These are phyloP conservation scores for Serendipita vermifera DNA, from an alignment of 768 basidiomycete species.

Conservation along the genomic window DNA sequence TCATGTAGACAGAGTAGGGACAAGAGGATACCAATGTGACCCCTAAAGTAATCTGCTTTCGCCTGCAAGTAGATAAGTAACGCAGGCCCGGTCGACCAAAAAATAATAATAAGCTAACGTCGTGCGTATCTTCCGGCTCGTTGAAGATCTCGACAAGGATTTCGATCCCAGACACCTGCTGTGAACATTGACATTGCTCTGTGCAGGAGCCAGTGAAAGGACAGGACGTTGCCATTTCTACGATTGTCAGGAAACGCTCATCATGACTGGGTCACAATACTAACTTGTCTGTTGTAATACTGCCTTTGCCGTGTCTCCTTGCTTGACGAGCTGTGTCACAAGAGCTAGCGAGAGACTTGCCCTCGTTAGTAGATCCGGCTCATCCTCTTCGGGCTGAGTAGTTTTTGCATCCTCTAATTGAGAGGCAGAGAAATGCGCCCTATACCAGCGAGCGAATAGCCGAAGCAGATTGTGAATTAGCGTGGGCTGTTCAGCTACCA, in stretches of 20 bases:
- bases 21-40: slow-evolving; percentile 64
- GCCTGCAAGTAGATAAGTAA: slow-evolving; percentile 8
- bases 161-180: background rate
- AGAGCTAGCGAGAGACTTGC: background rate
- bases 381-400: background rate
- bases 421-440: background rate
- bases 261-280: background rate
- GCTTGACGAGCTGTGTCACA: background rate
- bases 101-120: too few species aligned
- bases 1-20: slow-evolving; percentile 33
- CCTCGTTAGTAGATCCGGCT: background rate
- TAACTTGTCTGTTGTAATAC: background rate
- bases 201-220: background rate
- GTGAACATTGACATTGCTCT: background rate
- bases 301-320: background rate
- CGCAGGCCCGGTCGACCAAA: too few species aligned
- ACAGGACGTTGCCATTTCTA: background rate
- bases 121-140: background rate
- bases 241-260: background rate
- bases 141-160: background rate
- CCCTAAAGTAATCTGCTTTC: slow-evolving; percentile 32
- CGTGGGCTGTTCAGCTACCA: background rate
- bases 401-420: background rate
- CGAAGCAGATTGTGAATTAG: slow-evolving; percentile 1
- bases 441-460: background rate